Evolutionary conservation across 768 basidiomycete genomes (phyloP).

Genomic region (Tricholoma sp.): DNA sequence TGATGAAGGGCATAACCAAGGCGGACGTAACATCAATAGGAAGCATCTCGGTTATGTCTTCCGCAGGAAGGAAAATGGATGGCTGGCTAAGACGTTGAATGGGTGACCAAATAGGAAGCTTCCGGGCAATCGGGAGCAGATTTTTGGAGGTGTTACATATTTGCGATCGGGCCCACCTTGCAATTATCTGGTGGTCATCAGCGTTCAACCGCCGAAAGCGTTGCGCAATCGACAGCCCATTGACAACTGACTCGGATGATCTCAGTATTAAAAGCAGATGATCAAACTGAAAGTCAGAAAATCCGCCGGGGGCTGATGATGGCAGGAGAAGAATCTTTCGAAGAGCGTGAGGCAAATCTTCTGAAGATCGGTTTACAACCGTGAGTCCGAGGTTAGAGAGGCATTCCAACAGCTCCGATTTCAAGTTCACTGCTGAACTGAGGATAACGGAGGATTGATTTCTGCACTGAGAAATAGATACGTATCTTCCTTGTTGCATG

Average conservation of each 20-base stretch:
- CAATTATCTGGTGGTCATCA: constrained; percentile 17
- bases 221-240: not conserved
- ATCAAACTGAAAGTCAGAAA: constrained; percentile 10
- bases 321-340: constrained; percentile 9
- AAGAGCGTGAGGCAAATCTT: constrained; percentile 15
- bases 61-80: constrained; percentile 9
- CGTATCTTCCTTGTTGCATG: constrained; percentile 17
- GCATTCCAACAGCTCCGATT: constrained; percentile 12
- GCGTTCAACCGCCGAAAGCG: constrained; percentile 17
- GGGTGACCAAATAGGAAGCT: constrained; percentile 32
- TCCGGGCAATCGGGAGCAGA: constrained; percentile 13
- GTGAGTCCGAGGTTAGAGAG: constrained; percentile 20
- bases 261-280: constrained; percentile 13
- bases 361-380: constrained; percentile 15
- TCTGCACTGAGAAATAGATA: constrained; percentile 27
- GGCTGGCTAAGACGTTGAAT: not conserved
- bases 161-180: constrained; percentile 26
- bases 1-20: constrained; percentile 5
- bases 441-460: constrained; percentile 21
- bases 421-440: constrained; percentile 6
- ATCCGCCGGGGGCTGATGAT: not conserved
- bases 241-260: not conserved
- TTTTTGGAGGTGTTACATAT: constrained; percentile 7
- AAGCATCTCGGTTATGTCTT: constrained; percentile 16
- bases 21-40: constrained; percentile 12